A percentile compares a stretch with the other conserved stretches of the same genome.
Conservation (phyloP, 2,329 filamentous ascomycete genomes). For the Arthrobotrys pseudoclavata region DNA sequence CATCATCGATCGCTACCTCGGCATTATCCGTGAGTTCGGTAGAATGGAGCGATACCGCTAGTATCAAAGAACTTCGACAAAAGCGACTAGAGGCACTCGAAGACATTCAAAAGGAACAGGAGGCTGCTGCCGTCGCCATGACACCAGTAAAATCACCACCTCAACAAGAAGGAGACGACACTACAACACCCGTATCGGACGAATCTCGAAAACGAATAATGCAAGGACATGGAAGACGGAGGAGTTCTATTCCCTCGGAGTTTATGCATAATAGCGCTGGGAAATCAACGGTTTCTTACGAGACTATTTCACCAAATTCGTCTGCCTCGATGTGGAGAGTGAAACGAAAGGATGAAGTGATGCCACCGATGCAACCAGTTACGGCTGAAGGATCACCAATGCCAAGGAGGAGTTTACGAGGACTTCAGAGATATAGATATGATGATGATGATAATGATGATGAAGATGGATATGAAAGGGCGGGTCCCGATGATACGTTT, state of each 20-base stretch:
- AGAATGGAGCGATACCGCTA: conserved; percentile 55
- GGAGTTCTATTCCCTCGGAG: conserved; percentile 55
- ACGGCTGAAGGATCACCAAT: conserved; percentile 36
- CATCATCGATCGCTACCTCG: conserved; percentile 57
- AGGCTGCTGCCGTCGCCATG: conserved; percentile 2
- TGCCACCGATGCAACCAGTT: neutral
- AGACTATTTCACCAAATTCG: conserved; percentile 56
- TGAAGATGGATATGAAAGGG: conserved; percentile 15
- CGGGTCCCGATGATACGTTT: conserved; percentile 22
- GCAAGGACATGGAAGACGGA: conserved; percentile 27
- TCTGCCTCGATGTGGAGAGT: conserved; percentile 50
- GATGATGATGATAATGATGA: conserved; percentile 28
- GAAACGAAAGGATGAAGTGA: conserved; percentile 20
- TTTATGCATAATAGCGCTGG: conserved; percentile 45
- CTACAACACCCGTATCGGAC: neutral
- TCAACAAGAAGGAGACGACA: conserved; percentile 18
- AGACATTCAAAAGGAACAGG: conserved; percentile 32
- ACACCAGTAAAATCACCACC: neutral
- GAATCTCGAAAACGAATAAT: conserved; percentile 18
- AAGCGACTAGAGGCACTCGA: conserved; percentile 48
- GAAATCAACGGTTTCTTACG: conserved; percentile 40
- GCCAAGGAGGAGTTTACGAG: conserved; percentile 1
- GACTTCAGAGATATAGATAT: conserved; percentile 1
- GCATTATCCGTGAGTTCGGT: conserved; percentile 52
- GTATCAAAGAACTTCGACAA: conserved; percentile 45